Conservation (phyloP, 192 early-diverging fungal species). For the Umbelopsis ramanniana region DNA sequence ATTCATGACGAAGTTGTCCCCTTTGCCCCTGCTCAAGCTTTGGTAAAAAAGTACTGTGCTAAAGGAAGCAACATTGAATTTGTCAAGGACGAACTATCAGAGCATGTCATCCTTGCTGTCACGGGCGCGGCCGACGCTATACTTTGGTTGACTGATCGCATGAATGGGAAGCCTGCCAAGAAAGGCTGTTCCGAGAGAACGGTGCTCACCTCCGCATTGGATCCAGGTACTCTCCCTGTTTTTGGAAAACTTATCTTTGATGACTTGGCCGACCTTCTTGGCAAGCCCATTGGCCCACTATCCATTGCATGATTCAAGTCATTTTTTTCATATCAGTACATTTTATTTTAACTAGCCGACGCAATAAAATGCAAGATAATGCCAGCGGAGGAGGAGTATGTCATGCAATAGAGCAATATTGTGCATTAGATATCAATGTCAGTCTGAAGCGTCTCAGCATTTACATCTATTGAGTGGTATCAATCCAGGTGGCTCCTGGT, state of each 20-base stretch:
- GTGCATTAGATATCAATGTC: no score
- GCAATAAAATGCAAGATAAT: background rate
- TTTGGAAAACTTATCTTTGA: conserved; percentile 23
- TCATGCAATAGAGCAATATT: no score
- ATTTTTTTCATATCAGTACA: background rate
- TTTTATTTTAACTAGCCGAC: background rate
- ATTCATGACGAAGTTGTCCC: conserved; percentile 21
- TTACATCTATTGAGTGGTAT: background rate
- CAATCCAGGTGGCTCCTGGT: conserved; percentile 1
- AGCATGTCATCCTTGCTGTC: background rate
- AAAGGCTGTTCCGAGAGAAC: conserved; percentile 20
- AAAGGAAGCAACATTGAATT: conserved; percentile 18
- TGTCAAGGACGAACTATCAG: conserved; percentile 13
- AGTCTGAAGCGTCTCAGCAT: background rate
- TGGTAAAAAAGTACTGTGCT: conserved; percentile 1
- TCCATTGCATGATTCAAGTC: background rate
- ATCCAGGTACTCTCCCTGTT: conserved; percentile 8
- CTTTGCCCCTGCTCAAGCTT: background rate
- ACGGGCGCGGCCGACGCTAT: conserved; percentile 1
- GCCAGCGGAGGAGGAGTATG: background rate
- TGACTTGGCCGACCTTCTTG: background rate
- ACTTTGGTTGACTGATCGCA: background rate
- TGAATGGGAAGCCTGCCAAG: background rate
- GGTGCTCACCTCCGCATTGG: background rate
- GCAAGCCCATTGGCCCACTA: conserved; percentile 5